phyloP scores from a whole-genome alignment of 2,329 filamentous ascomycete genomes.

The Harringtonia aguacate region DNA sequence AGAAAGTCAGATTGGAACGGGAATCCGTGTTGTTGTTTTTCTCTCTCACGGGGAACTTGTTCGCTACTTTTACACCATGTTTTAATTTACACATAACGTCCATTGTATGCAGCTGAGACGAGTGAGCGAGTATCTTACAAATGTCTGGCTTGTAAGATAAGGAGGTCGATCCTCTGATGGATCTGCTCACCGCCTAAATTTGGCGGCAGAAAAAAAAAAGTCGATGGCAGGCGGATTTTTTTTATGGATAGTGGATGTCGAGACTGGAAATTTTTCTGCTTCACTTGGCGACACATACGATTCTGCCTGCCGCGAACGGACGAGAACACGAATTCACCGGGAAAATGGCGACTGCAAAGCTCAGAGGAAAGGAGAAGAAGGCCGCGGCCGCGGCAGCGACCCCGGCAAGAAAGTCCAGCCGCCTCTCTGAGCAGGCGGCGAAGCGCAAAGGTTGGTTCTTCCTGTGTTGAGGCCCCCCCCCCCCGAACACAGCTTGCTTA shows the following conservation, averaged over 20 bases:
- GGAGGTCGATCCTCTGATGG: no score
- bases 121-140: no score
- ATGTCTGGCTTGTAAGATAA: no score
- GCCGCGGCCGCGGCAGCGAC: neutral
- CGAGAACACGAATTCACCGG: neutral
- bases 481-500: neutral
- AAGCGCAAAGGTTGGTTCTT: slow-evolving; percentile 1
- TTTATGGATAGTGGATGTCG: no score
- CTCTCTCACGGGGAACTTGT: no score
- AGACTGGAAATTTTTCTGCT: neutral
- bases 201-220: slow-evolving; percentile 1
- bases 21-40: no score
- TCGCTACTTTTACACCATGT: no score
- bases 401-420: neutral
- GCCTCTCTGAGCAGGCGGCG: neutral
- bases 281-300: neutral
- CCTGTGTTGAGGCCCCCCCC: no score
- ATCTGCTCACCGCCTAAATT: neutral
- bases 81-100: no score
- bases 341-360: neutral
- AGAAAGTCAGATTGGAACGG: no score
- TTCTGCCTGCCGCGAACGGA: neutral
- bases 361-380: neutral
- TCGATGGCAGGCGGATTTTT: neutral
- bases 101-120: no score